Evolutionary conservation across 2,329 filamentous ascomycete species (phyloP).

Genomic region (Periglandula ipomoeae): DNA sequence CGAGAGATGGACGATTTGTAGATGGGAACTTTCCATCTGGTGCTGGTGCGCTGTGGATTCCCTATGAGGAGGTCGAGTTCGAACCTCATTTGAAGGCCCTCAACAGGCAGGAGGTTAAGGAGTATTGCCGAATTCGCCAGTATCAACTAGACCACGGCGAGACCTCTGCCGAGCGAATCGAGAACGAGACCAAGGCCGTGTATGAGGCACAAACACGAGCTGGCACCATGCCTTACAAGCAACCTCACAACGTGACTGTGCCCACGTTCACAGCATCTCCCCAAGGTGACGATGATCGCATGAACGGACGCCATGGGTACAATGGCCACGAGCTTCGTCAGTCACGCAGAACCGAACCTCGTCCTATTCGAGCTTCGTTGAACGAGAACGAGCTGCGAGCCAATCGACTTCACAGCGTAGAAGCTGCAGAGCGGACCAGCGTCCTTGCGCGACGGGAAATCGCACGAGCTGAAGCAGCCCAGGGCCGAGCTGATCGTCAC

Average conservation of each 20-base stretch:
- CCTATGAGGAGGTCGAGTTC: conserved; percentile 52
- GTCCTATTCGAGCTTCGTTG: conserved; percentile 19
- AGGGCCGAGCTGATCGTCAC: conserved; percentile 41
- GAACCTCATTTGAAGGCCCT: conserved; percentile 45
- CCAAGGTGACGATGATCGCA: conserved; percentile 10
- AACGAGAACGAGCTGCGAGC: conserved; percentile 13
- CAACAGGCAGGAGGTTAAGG: conserved; percentile 48
- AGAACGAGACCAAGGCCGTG: conserved; percentile 44
- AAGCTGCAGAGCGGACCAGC: conserved; percentile 37
- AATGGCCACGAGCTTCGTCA: conserved; percentile 33
- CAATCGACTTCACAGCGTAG: conserved; percentile 17
- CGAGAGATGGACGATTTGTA: conserved; percentile 48
- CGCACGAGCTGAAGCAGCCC: conserved; percentile 39
- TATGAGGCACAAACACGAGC: conserved; percentile 39
- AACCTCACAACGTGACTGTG: conserved; percentile 10
- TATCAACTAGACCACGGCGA: conserved; percentile 48
- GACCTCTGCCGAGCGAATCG: conserved; percentile 32
- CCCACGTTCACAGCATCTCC: conserved; percentile 16
- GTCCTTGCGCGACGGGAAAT: conserved; percentile 42
- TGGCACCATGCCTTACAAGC: conserved; percentile 20
- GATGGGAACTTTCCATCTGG: conserved; percentile 52
- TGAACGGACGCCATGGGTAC: conserved; percentile 13
- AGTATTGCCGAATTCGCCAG: conserved; percentile 54
- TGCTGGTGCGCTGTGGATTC: conserved; percentile 53
- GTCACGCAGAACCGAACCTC: conserved; percentile 30